These are phyloP conservation scores for Piloderma croceum DNA, from an alignment of 768 basidiomycete species.

Conservation along the genomic window DNA sequence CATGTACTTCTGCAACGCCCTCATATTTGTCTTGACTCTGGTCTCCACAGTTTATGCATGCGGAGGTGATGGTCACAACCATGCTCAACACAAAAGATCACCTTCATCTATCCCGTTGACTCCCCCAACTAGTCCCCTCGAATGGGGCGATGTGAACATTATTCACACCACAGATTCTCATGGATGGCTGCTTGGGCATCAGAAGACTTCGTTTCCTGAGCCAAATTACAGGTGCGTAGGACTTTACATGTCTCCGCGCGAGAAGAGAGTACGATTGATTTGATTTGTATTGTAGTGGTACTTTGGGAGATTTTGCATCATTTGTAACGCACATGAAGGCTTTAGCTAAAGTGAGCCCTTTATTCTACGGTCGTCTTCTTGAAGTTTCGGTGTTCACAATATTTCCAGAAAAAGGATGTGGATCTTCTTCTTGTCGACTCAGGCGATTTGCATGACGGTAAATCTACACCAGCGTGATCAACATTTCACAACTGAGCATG, in stretches of 20 bases:
- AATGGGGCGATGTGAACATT: slow-evolving; percentile 89
- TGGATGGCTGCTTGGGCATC: slow-evolving; percentile 81
- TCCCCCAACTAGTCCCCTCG: slow-evolving; percentile 59
- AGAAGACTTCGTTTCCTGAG: slow-evolving; percentile 57
- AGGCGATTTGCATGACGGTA: slow-evolving; percentile 74
- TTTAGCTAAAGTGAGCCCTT: slow-evolving; percentile 48
- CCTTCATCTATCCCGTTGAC: slow-evolving; percentile 39
- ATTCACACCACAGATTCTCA: slow-evolving; percentile 84
- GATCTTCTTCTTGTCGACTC: slow-evolving; percentile 81
- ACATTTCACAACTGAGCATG: no score
- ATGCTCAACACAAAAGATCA: slow-evolving; percentile 30
- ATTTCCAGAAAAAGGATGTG: slow-evolving; percentile 54
- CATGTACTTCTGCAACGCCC: neutral
- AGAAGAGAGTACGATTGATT: neutral
- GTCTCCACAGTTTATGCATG: slow-evolving; percentile 17
- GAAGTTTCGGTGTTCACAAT: neutral
- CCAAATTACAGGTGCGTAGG: no score
- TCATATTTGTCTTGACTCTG: slow-evolving; percentile 14
- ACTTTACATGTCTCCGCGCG: neutral
- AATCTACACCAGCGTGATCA: no score
- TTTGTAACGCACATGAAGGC: slow-evolving; percentile 81
- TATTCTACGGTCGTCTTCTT: neutral
- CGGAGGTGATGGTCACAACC: slow-evolving; percentile 26
- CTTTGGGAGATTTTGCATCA: slow-evolving; percentile 81
- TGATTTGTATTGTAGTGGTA: slow-evolving; percentile 33